Percentiles rank a stretch among this genome's conserved stretches.
phyloP scores from a whole-genome alignment of 108 stramenopile genomes.

The Nitzschia putrida region DNA sequence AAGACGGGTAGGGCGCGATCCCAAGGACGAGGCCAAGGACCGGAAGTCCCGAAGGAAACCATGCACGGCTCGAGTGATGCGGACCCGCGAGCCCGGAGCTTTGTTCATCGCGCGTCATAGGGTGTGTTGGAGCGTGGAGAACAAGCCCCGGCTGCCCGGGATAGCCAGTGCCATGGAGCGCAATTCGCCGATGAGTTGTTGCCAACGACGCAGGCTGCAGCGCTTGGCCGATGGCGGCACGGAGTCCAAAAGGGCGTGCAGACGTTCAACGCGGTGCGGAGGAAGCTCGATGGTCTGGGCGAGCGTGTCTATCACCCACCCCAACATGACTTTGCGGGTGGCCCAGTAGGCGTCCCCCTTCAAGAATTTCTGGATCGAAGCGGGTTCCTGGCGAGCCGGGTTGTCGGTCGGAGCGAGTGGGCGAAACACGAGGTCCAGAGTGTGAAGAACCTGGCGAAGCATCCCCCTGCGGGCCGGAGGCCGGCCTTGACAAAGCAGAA shows the following conservation, averaged over 20 bases:
- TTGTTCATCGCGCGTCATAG: conserved; percentile 30
- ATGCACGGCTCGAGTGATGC: conserved; percentile 11
- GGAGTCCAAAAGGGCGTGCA: conserved; percentile 21
- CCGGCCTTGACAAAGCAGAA: conserved; percentile 32
- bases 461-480: not conserved
- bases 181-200: conserved; percentile 43
- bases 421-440: conserved; percentile 28
- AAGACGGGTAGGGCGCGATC: conserved; percentile 36
- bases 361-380: conserved; percentile 44
- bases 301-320: conserved; percentile 39
- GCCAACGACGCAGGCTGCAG: conserved; percentile 23
- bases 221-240: conserved; percentile 1
- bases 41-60: conserved; percentile 29
- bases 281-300: conserved; percentile 38
- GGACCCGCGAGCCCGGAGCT: conserved; percentile 5
- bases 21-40: conserved; percentile 8
- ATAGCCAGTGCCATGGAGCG: conserved; percentile 49
- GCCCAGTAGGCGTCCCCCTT: conserved; percentile 43
- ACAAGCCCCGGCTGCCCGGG: conserved; percentile 39
- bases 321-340: conserved; percentile 35
- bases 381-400: conserved; percentile 38
- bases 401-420: not conserved
- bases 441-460: conserved; percentile 24
- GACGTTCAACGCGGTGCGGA: conserved; percentile 23
- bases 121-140: conserved; percentile 40